Evolutionary conservation across 495 filamentous ascomycete genomes (phyloP), one percentile per base, ranked within the genome.

Genomic region (Neurospora sp.): DNA sequence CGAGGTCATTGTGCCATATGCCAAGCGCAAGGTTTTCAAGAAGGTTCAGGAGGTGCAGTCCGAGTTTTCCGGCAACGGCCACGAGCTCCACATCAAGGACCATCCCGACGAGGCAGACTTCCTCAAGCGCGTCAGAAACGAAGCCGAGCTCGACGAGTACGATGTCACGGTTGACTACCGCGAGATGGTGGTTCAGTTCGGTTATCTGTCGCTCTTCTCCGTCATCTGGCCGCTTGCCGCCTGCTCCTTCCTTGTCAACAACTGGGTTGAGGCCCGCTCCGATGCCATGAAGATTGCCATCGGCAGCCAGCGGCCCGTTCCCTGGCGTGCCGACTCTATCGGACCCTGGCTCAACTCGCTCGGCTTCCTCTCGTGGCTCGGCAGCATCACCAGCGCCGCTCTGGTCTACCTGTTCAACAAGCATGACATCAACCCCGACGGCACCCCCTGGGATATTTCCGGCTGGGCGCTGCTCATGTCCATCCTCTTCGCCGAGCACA

Each of bases 281-380:
- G 96, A 99, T 74, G 95, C 97, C 19, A 88, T 94, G 82, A 99
- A 99, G 78, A 99, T 99, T 75, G 94, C 94, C 76, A 84, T 93
- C 71, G 92, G 94, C 80, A 95, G 93, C 86, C 91, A 93, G 76
- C 88, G 96, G 11, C 96, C 96, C 1, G 92, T 91, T 15, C 96
- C 96, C 1, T 90, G 90, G 81, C 90, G 96, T 17, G 91, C 93
- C 3, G 96, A 98, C 80, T 94, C 92, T 4, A 99, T 99, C 76
- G 96, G 96, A 0, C 94, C 96, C 1, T 99, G 96, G 96, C 87
- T 99, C 13, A 90, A 94, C 72, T 90, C 90, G 21, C 86, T 99
- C 3, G 90, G 90, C 3, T 97, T 99, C 82, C 82, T 98, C 4
- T 89, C 94, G 13, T 99, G 96, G 96, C 85, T 97, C 6, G 96